Conservation (phyloP, 2,329 filamentous ascomycete genomes). For the Orbilia ellipsospora region DNA sequence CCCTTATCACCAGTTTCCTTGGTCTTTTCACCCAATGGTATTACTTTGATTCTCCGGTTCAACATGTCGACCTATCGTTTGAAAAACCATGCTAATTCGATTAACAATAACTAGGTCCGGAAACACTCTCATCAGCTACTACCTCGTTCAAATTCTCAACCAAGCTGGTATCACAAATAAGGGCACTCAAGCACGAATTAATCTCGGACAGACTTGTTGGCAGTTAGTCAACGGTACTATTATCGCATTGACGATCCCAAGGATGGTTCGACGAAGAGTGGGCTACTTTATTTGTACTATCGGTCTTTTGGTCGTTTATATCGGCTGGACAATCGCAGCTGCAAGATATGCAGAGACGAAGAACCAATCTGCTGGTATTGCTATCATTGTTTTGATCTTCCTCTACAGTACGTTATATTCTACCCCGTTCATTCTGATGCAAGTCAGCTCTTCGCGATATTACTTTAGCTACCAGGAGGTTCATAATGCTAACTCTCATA, state of each 20-base stretch:
- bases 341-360: constrained; percentile 62
- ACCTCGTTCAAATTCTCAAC: constrained; percentile 65
- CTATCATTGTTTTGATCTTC: constrained; percentile 64
- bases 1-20: constrained; percentile 66
- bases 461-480: neutral
- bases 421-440: neutral
- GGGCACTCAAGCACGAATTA: constrained; percentile 65
- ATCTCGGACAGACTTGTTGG: constrained; percentile 65
- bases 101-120: constrained; percentile 61
- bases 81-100: neutral
- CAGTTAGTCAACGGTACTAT: constrained; percentile 64
- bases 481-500: constrained; percentile 62
- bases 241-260: constrained; percentile 60
- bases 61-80: neutral
- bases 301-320: constrained; percentile 62
- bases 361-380: constrained; percentile 61
- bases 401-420: constrained; percentile 61
- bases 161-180: constrained; percentile 65
- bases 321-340: constrained; percentile 63
- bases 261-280: constrained; percentile 45
- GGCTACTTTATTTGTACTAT: constrained; percentile 60
- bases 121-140: constrained; percentile 65
- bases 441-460: neutral
- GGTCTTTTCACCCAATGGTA: constrained; percentile 68
- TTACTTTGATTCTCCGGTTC: neutral